Percentiles rank a stretch among this genome's conserved stretches.
These are phyloP conservation scores for Cytospora leucostoma DNA, from an alignment of 2,329 filamentous ascomycete genomes.

Conservation along the genomic window DNA sequence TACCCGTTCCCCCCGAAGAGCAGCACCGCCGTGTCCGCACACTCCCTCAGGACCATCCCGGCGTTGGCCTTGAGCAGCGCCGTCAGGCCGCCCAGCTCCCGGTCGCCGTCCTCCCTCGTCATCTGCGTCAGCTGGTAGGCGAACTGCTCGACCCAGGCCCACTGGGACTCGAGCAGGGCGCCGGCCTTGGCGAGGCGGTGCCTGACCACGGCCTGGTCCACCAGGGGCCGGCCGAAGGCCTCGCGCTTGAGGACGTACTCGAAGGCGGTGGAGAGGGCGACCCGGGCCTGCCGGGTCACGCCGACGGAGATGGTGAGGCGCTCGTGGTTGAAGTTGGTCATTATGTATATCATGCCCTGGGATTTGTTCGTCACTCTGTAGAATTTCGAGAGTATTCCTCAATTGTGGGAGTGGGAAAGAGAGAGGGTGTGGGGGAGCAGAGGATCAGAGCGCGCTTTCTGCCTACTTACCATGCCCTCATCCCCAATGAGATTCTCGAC, in stretches of 20 bases:
- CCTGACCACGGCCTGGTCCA: constrained; percentile 74
- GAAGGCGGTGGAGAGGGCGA: constrained; percentile 41
- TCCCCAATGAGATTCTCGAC: constrained; percentile 68
- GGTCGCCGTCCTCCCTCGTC: constrained; percentile 58
- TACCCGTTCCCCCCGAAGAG: constrained; percentile 76
- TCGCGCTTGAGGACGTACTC: constrained; percentile 43
- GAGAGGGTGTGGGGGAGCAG: too few species aligned
- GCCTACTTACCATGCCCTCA: constrained; percentile 51
- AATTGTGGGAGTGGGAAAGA: not conserved
- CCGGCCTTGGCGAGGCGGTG: constrained; percentile 72
- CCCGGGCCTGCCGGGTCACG: constrained; percentile 59
- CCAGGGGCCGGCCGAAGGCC: constrained; percentile 52
- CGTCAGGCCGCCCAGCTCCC: constrained; percentile 69
- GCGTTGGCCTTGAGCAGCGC: constrained; percentile 72
- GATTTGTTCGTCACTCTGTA: not conserved
- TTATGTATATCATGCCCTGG: constrained; percentile 71
- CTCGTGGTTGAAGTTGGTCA: constrained; percentile 82
- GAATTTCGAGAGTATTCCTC: not conserved
- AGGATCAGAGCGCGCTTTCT: not conserved
- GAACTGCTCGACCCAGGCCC: constrained; percentile 73
- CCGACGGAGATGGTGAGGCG: constrained; percentile 67
- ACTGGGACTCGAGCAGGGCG: constrained; percentile 67
- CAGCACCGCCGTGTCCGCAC: constrained; percentile 67
- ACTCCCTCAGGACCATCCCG: constrained; percentile 71
- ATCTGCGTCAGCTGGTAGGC: constrained; percentile 69